Evolutionary conservation across 2,329 filamentous ascomycete species (phyloP).

Genomic region (Elsinoe ampelina): DNA sequence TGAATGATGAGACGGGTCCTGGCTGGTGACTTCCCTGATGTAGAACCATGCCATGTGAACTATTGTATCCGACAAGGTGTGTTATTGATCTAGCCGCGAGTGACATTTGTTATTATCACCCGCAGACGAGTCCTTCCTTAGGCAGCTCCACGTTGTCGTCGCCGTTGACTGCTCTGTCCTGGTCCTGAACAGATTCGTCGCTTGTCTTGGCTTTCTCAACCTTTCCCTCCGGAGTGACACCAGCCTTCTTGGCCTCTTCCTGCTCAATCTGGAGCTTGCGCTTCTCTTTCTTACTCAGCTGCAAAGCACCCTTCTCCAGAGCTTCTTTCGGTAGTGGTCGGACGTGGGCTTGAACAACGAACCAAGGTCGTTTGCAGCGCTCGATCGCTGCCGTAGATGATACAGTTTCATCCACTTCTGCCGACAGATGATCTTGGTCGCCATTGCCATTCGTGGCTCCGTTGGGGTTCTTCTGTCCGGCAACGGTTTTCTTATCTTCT

Average conservation of each 20-base stretch:
- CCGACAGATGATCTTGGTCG: constrained; percentile 16
- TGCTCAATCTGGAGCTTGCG: constrained; percentile 29
- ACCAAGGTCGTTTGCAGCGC: constrained; percentile 73
- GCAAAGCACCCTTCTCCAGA: constrained; percentile 67
- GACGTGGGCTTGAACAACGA: constrained; percentile 82
- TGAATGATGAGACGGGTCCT: no score
- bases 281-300: constrained; percentile 58
- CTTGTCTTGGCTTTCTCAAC: constrained; percentile 19
- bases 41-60: background rate
- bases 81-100: background rate
- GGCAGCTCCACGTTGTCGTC: constrained; percentile 18
- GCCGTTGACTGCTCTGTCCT: background rate
- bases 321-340: constrained; percentile 82
- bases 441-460: constrained; percentile 20
- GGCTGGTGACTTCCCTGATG: background rate
- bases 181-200: constrained; percentile 14
- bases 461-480: constrained; percentile 19
- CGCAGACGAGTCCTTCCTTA: constrained; percentile 17
- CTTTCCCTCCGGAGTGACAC: constrained; percentile 23
- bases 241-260: constrained; percentile 25
- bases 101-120: background rate
- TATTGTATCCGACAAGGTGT: no score
- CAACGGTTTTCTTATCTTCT: constrained; percentile 17
- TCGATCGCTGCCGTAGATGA: constrained; percentile 53
- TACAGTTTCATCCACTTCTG: constrained; percentile 12